Base-by-base conservation (phyloP, 2,329 filamentous ascomycete species). In the Aspergillus tubingensis region DNA sequence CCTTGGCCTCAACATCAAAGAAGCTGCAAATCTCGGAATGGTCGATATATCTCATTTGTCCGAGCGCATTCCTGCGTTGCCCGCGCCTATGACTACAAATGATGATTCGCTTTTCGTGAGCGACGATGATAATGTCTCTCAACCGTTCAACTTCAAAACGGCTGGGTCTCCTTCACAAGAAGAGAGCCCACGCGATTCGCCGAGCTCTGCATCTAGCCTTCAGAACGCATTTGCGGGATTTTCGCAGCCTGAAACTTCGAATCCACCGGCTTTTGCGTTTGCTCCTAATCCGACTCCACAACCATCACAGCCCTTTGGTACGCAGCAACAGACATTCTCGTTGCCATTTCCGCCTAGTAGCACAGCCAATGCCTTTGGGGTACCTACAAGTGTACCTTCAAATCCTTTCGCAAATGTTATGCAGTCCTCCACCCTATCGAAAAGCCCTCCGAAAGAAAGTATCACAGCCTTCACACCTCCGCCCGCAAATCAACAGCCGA, bases 1-100 rank as follows among this genome's bases (percentile, higher is more conserved):
- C 56, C 80, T 83, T 67, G 85, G 85, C 13, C 74, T 86, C 70
- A 81, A 75, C 48, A 80, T 87, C 49, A 75, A 75, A 48, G 78
- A 83, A 66, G 84, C 86, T 17, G 77, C 76, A 44, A 74, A 70
- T 15, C 71, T 79, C 48, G 82, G 81, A 8, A 77, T 85, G 74
- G 73, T 87, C 44, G 78, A 82, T n/a, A 74, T 75, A 8, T 72
- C 70, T 23, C 70, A 75, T 15, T 67, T 80, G 23, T 67, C 66
- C 30, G 61, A 67, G 49, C 69, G 72, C 55, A 64, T 65, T 60
- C 55, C 62, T 52, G 49, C 63, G 54, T 56, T 62, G 15, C 62
- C 67, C 55, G 62, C 64, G 36, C 66, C 74, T 73, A 49, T 69
- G 68, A 57, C 63, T 30, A 67, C 68, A 11, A 71, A 74, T 13